These are phyloP conservation scores for Oxyria digyna DNA, from an alignment of 148 eudicot species.

Conservation along the genomic window DNA sequence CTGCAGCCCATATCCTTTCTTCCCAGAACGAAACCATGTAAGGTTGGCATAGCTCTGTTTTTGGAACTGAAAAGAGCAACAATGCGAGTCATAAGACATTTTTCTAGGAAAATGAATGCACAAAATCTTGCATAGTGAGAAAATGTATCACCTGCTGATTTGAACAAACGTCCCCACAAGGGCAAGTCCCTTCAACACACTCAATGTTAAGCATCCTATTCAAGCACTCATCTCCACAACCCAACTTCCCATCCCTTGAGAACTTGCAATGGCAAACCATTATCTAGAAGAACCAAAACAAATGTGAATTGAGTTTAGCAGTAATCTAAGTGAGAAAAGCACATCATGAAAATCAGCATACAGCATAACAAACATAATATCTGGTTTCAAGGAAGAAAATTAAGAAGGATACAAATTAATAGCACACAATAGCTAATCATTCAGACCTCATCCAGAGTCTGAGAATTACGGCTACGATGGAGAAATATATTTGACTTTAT, in stretches of 20 bases:
- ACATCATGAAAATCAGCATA: slow-evolving; percentile 1
- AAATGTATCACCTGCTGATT: slow-evolving; percentile 61
- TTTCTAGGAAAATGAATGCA: not conserved
- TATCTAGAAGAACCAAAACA: slow-evolving; percentile 32
- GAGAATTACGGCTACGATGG: slow-evolving; percentile 77
- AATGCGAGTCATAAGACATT: not conserved
- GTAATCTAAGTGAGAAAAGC: not conserved
- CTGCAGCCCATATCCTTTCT: slow-evolving; percentile 91
- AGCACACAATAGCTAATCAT: not conserved
- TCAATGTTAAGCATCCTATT: slow-evolving; percentile 95
- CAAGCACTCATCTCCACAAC: slow-evolving; percentile 85
- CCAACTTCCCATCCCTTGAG: slow-evolving; percentile 56
- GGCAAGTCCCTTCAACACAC: slow-evolving; percentile 85
- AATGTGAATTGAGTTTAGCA: not conserved
- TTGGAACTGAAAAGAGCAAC: slow-evolving; percentile 60
- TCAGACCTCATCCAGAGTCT: slow-evolving; percentile 80
- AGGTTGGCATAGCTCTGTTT: slow-evolving; percentile 63
- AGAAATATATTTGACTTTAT: slow-evolving; percentile 73
- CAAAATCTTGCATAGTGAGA: not conserved
- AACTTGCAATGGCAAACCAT: slow-evolving; percentile 97
- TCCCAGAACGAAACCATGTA: slow-evolving; percentile 66
- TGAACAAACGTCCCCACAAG: slow-evolving; percentile 88
- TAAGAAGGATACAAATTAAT: not conserved
- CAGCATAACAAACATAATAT: not conserved
- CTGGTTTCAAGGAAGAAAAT: not conserved